Conservation (phyloP, 148 eudicot species). For the Vaccinium corymbosum region DNA sequence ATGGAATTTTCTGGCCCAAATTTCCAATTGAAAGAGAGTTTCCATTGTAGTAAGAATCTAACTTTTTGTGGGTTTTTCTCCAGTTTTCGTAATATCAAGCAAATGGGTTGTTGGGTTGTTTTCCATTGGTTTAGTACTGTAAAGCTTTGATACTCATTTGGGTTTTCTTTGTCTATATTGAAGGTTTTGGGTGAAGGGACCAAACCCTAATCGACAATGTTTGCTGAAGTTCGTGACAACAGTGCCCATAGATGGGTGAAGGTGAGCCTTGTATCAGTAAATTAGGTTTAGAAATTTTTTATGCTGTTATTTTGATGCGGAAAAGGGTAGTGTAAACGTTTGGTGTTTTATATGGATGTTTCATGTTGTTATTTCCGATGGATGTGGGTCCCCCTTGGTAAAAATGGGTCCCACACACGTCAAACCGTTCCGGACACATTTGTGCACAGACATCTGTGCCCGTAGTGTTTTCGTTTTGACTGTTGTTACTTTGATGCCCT, state of each 20-base stretch:
- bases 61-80: background rate
- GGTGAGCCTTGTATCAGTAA: constrained; percentile 7
- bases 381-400: background rate
- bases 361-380: background rate
- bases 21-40: constrained; percentile 1
- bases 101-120: background rate
- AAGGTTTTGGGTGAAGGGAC: constrained; percentile 3
- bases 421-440: background rate
- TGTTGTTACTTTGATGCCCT: background rate
- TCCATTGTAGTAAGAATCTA: background rate
- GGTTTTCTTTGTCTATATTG: background rate
- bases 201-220: constrained; percentile 10
- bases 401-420: background rate
- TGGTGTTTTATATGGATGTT: no score
- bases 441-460: background rate
- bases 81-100: background rate
- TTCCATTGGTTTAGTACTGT: background rate
- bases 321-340: background rate
- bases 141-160: background rate
- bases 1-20: background rate
- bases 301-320: background rate
- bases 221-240: background rate
- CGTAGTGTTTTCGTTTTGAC: background rate
- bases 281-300: background rate
- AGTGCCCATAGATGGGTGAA: constrained; percentile 9